A percentile compares a stretch with the other conserved stretches of the same genome.
phyloP scores from a whole-genome alignment of 2,329 filamentous ascomycete species.

The Sporothrix variecibatus region DNA sequence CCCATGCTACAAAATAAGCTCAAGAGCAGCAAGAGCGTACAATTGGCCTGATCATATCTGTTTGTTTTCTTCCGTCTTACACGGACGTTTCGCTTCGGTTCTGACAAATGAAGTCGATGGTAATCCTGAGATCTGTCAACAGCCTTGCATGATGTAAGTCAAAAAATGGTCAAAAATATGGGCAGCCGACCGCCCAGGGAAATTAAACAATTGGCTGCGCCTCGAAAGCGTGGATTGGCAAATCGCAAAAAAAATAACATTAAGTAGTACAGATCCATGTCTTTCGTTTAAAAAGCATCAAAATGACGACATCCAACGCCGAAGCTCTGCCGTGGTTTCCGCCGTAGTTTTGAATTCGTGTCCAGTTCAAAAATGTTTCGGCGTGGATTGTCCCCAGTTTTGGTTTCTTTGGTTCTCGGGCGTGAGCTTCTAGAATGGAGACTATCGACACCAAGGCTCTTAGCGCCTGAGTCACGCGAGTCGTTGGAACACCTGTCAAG shows the following conservation, averaged over 20 bases:
- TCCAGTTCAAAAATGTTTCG: not conserved
- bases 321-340: not conserved
- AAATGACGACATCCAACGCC: not conserved
- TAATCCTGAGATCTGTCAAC: not conserved
- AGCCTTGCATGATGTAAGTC: not conserved
- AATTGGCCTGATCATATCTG: not conserved
- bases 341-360: not conserved
- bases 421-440: not conserved
- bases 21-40: not conserved
- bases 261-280: not conserved
- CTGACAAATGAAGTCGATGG: not conserved
- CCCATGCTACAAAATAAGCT: not conserved
- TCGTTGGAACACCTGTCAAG: not conserved
- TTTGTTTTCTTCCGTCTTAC: not conserved
- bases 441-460: not conserved
- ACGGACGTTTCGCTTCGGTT: not conserved
- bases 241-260: not conserved
- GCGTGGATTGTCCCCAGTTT: not conserved
- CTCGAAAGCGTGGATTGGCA: not conserved
- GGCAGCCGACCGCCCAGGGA: not conserved
- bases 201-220: slow-evolving; percentile 2
- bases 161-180: not conserved
- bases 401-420: not conserved
- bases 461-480: slow-evolving; percentile 13
- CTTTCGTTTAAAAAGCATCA: not conserved